These are phyloP conservation scores for Cutaneotrichosporon sp. DNA, from an alignment of 1,284 basidiomycete genomes.

Conservation along the genomic window DNA sequence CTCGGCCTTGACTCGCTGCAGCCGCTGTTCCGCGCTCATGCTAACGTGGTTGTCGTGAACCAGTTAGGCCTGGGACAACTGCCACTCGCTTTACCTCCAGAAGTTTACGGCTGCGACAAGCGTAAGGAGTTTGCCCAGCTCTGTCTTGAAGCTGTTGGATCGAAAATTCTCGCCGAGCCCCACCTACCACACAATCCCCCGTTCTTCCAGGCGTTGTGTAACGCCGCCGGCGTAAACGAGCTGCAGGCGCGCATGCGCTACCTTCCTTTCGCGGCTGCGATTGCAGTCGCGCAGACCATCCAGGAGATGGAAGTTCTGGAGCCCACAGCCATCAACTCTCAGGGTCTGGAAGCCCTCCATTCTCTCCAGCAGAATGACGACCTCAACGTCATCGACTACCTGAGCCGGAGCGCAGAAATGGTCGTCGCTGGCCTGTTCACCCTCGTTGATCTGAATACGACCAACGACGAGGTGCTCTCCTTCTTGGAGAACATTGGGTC, in stretches of 20 bases:
- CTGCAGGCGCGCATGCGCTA: slow-evolving; percentile 21
- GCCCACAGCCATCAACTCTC: background rate
- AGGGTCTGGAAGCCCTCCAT: background rate
- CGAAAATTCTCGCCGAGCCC: slow-evolving; percentile 23
- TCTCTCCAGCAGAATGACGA: background rate
- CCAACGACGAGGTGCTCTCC: slow-evolving; percentile 12
- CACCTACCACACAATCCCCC: slow-evolving; percentile 1
- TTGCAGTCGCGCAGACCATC: slow-evolving; percentile 21
- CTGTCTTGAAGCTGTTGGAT: slow-evolving; percentile 28
- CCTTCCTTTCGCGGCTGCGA: slow-evolving; percentile 32
- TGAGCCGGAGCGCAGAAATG: background rate
- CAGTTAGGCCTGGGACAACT: slow-evolving; percentile 53
- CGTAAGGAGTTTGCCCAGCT: slow-evolving; percentile 31
- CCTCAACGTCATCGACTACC: slow-evolving; percentile 3
- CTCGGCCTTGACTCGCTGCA: slow-evolving; percentile 69
- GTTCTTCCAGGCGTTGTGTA: slow-evolving; percentile 33
- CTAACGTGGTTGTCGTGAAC: slow-evolving; percentile 62
- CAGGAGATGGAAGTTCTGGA: background rate
- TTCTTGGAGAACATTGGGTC: slow-evolving; percentile 5
- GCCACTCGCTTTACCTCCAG: slow-evolving; percentile 66
- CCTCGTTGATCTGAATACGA: slow-evolving; percentile 22
- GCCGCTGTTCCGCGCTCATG: slow-evolving; percentile 73
- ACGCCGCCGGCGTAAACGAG: slow-evolving; percentile 26
- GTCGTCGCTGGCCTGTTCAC: slow-evolving; percentile 30
- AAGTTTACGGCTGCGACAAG: slow-evolving; percentile 55